Percentiles rank a stretch among this genome's conserved stretches.
phyloP scores from a whole-genome alignment of 345 rosid species.

The Syzygium oleosum region DNA sequence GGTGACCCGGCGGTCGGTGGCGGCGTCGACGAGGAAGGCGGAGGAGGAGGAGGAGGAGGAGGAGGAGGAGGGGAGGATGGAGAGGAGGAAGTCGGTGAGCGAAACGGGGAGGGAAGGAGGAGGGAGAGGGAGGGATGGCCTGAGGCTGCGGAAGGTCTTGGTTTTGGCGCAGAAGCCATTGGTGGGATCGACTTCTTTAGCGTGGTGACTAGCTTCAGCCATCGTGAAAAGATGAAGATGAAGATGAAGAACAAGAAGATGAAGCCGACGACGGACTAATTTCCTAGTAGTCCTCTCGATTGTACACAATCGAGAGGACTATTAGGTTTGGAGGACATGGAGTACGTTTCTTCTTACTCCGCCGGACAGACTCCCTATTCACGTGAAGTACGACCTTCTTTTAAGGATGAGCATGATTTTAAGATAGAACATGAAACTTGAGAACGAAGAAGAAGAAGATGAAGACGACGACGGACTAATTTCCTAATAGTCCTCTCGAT shows the following conservation, averaged over 20 bases:
- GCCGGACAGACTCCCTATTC: too few relatives aligned
- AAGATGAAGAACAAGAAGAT: background rate
- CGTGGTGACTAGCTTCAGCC: background rate
- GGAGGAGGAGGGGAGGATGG: conserved; percentile 4
- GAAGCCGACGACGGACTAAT: background rate
- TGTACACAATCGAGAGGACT: too few relatives aligned
- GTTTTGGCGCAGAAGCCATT: conserved; percentile 19
- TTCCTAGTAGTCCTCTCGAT: too few relatives aligned
- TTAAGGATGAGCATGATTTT: too few relatives aligned
- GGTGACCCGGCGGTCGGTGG: conserved; percentile 2
- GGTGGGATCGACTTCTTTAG: background rate
- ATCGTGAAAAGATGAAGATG: background rate
- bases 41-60: background rate
- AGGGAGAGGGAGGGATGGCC: conserved; percentile 14
- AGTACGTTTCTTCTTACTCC: too few relatives aligned
- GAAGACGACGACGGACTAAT: background rate
- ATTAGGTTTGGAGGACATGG: too few relatives aligned
- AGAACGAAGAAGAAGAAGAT: too few relatives aligned
- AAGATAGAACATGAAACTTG: too few relatives aligned
- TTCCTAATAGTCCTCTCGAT: too few relatives aligned
- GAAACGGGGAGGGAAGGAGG: conserved; percentile 6
- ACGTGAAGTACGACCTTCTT: too few relatives aligned
- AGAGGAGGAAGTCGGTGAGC: conserved; percentile 12
- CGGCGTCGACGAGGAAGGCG: conserved; percentile 2
- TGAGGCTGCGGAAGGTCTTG: conserved; percentile 20